Conservation (phyloP, 768 basidiomycete genomes). For the Amanita phalloides region DNA sequence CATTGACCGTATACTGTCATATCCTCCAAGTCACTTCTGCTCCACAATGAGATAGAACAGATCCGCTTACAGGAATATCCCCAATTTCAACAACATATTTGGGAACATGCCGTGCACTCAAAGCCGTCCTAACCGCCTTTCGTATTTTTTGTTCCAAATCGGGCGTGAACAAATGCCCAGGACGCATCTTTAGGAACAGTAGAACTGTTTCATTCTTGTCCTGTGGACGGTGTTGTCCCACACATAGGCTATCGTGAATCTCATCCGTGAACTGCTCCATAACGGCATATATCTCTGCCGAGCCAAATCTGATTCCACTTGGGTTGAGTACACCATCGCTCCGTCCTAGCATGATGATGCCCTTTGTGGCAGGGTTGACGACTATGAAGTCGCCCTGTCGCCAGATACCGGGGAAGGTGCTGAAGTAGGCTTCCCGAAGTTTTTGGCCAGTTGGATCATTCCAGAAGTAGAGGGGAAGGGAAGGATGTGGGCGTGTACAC, state of each 20-base stretch:
- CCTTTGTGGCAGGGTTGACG: conserved; percentile 49
- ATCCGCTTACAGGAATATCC: conserved; percentile 54
- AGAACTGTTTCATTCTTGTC: conserved; percentile 69
- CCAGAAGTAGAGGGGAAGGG: conserved; percentile 58
- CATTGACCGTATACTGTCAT: conserved; percentile 60
- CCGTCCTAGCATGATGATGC: conserved; percentile 52
- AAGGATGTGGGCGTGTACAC: conserved; percentile 61
- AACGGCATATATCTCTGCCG: conserved; percentile 71
- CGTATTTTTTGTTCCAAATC: conserved; percentile 39
- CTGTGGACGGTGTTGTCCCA: conserved; percentile 53
- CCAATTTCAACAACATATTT: conserved; percentile 49
- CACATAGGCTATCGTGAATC: conserved; percentile 62
- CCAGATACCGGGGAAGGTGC: conserved; percentile 59
- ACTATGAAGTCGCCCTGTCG: conserved; percentile 63
- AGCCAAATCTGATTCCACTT: conserved; percentile 75
- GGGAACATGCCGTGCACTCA: conserved; percentile 73
- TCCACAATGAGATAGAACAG: conserved; percentile 21
- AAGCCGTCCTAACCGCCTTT: conserved; percentile 39
- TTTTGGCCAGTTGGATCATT: conserved; percentile 51
- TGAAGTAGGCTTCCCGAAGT: conserved; percentile 55
- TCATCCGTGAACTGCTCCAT: conserved; percentile 41
- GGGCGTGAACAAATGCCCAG: conserved; percentile 31
- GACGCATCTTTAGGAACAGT: conserved; percentile 59
- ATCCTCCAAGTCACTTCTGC: conserved; percentile 27
- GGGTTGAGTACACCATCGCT: conserved; percentile 74